These are phyloP conservation scores for Vaccinium myrtillus DNA, from an alignment of 148 eudicot genomes.

Conservation along the genomic window DNA sequence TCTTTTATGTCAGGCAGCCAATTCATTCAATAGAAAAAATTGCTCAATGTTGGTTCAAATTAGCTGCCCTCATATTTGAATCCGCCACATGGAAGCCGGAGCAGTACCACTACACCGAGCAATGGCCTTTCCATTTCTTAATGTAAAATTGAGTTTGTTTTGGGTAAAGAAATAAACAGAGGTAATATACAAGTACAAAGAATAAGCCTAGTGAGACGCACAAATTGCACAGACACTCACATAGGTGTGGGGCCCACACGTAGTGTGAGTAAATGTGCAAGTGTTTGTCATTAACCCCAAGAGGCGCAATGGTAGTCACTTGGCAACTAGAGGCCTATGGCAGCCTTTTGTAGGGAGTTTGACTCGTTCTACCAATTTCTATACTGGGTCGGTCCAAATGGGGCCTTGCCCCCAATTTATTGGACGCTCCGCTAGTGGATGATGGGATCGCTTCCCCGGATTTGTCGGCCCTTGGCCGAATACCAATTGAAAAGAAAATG, in stretches of 20 bases:
- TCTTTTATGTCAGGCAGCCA: not conserved
- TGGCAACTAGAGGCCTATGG: not conserved
- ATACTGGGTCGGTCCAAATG: not conserved
- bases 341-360: not conserved
- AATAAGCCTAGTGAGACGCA: not conserved
- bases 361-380: not conserved
- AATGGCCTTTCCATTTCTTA: slow-evolving; percentile 1
- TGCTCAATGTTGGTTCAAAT: not conserved
- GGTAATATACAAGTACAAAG: not conserved
- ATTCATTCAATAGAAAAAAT: not conserved
- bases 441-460: not conserved
- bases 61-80: not conserved
- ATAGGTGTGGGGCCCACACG: not conserved
- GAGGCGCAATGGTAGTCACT: not conserved
- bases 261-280: not conserved
- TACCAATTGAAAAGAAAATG: not conserved
- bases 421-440: not conserved
- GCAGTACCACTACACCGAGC: not conserved
- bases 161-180: not conserved
- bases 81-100: not conserved
- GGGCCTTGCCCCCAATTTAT: not conserved
- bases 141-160: not conserved
- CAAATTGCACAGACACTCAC: not conserved
- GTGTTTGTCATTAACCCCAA: not conserved
- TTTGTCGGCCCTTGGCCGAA: not conserved